Base-by-base conservation (phyloP, 768 basidiomycete species). In the Daedalea quercina region DNA sequence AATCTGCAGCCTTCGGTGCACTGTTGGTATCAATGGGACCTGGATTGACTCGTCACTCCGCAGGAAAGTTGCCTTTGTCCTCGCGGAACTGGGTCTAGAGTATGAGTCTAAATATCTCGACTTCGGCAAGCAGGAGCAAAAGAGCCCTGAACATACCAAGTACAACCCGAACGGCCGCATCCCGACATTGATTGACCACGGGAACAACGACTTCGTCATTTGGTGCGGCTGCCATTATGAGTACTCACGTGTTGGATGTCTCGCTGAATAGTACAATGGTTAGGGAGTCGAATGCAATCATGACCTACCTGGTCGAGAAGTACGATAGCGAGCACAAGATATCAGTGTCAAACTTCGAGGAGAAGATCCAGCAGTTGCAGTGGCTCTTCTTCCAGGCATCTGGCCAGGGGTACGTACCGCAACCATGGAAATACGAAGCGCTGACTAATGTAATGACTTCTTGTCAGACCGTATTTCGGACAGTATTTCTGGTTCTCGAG, bases 321-420 rank as follows among this genome's bases (percentile, higher is more conserved):
- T 77, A 76, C 57, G 78, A 79, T 61, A 60, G 52, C n/a, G 71
- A 74, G 31, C 58, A 65, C 63, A 73, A 70, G 65, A 50, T 65
- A 24, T 57, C 58, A 26, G 54, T 60, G 19, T 25, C 47, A 1
- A 51, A 47, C 43, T 26, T n/a, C 6, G 51, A 52, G 13, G 61
- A 61, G 9, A 57, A 60, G 50, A 50, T 31, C 51, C 15, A 13
- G 9, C 48, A 57, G 41, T 51, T 70, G 13, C 72, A 71, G 59
- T 76, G 73, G 76, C 72, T 77, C 48, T 73, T 73, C 63, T 77
- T 75, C 61, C 66, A 67, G 28, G 51, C 57, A 17, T 65, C 64
- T 7, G 66, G 66, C 2, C 64, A 67, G 46, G 66, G 65, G 60
- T 63, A n/a, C 15, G 59, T 43, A 15, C 1, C 3, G 9, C 8